Evolutionary conservation across 768 basidiomycete genomes (phyloP).

Genomic region (Tricholoma hemisulphureum): DNA sequence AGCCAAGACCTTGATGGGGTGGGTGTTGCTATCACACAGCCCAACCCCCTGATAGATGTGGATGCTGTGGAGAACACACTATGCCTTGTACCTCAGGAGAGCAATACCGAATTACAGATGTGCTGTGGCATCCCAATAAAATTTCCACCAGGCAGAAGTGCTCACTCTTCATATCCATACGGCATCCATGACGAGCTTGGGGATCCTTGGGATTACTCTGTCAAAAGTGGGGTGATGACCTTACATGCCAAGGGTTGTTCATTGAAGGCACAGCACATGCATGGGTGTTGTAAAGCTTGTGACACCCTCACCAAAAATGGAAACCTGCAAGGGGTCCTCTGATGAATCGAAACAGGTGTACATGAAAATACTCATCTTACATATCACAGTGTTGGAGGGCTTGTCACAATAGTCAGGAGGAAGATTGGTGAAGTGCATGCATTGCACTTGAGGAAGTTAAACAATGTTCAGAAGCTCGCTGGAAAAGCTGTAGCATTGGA

Average conservation of each 20-base stretch:
- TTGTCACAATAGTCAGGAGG: conserved; percentile 12
- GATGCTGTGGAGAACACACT: neutral
- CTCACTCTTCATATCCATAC: neutral
- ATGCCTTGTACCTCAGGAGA: neutral
- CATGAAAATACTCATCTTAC: neutral
- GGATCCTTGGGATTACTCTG: neutral
- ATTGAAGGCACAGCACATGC: neutral
- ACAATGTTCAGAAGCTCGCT: neutral
- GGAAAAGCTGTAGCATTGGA: neutral
- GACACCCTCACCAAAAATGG: neutral
- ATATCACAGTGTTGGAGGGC: conserved; percentile 11
- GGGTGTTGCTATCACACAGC: neutral
- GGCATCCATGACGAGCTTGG: neutral
- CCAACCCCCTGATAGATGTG: neutral
- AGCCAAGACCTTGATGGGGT: too few relatives aligned
- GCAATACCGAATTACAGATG: neutral
- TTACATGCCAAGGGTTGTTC: neutral
- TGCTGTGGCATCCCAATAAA: neutral
- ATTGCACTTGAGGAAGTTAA: neutral
- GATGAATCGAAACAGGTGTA: conserved; percentile 4
- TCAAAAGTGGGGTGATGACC: neutral
- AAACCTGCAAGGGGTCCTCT: neutral
- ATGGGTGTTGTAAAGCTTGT: conserved; percentile 2
- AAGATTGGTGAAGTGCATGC: neutral
- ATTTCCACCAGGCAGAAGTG: neutral